phyloP scores from a whole-genome alignment of 768 basidiomycete species.

The Cystobasidium ongulense region DNA sequence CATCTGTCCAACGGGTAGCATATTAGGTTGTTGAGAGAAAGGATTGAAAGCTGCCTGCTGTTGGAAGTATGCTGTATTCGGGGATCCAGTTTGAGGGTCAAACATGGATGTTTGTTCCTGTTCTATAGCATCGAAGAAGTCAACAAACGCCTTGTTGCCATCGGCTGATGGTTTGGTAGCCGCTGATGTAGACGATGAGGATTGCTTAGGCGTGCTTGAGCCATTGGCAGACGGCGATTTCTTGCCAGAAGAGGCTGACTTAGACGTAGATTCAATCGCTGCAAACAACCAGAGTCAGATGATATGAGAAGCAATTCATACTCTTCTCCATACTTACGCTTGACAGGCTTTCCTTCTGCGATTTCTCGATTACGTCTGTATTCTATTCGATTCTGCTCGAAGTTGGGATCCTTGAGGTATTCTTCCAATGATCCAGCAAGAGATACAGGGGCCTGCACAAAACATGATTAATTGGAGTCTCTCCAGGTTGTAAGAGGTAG shows the following conservation, averaged over 20 bases:
- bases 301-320: neutral
- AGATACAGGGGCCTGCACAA: slow-evolving; percentile 73
- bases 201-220: slow-evolving; percentile 2
- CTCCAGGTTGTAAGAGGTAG: neutral
- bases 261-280: neutral
- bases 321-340: neutral
- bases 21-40: slow-evolving; percentile 53
- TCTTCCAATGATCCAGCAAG: slow-evolving; percentile 89
- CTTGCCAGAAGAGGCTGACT: neutral
- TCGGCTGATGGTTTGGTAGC: slow-evolving; percentile 41
- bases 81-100: slow-evolving; percentile 55
- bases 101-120: slow-evolving; percentile 65
- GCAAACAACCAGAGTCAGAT: neutral
- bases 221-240: neutral
- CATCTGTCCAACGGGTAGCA: slow-evolving; percentile 25
- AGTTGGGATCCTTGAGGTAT: slow-evolving; percentile 91
- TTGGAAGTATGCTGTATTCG: slow-evolving; percentile 42
- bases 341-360: slow-evolving; percentile 49
- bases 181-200: slow-evolving; percentile 30
- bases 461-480: neutral
- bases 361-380: slow-evolving; percentile 73
- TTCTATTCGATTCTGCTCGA: slow-evolving; percentile 87
- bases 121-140: slow-evolving; percentile 87
- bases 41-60: slow-evolving; percentile 62
- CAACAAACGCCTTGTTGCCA: slow-evolving; percentile 55